phyloP scores from a whole-genome alignment of 257 asterid species.

The Buddleja alternifolia region DNA sequence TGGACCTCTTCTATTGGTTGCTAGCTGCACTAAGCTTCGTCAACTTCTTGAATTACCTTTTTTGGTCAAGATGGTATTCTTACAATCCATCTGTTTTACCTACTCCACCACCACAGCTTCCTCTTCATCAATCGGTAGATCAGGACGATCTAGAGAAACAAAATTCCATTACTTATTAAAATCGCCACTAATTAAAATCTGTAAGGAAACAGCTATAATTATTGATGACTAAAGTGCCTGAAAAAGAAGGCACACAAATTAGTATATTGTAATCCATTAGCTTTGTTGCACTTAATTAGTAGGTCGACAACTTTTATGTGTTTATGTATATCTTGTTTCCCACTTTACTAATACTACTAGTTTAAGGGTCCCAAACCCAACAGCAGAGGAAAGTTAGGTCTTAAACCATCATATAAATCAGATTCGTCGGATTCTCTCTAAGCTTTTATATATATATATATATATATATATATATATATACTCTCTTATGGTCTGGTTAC shows the following conservation, averaged over 20 bases:
- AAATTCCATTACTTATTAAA: constrained; percentile 8
- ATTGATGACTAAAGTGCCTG: constrained; percentile 21
- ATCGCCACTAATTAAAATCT: neutral
- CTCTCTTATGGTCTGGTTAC: no score
- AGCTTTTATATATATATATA: no score
- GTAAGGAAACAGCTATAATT: no score
- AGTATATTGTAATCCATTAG: constrained; percentile 23
- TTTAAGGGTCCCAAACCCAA: constrained; percentile 30
- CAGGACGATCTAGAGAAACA: constrained; percentile 30
- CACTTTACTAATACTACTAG: neutral
- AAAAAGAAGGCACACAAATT: constrained; percentile 6
- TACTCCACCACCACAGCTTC: neutral
- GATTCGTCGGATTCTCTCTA: constrained; percentile 23
- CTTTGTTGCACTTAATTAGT: neutral
- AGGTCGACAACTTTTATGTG: constrained; percentile 18
- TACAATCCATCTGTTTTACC: constrained; percentile 40
- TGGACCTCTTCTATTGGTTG: constrained; percentile 77
- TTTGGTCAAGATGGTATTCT: constrained; percentile 75
- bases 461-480: no score
- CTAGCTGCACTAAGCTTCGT: constrained; percentile 64
- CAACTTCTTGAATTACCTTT: constrained; percentile 69
- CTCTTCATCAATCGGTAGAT: neutral
- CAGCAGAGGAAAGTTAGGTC: constrained; percentile 36
- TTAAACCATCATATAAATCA: constrained; percentile 11
- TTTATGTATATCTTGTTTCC: neutral